Evolutionary conservation across 768 basidiomycete genomes (phyloP).

Genomic region (Tulasnella sp.): DNA sequence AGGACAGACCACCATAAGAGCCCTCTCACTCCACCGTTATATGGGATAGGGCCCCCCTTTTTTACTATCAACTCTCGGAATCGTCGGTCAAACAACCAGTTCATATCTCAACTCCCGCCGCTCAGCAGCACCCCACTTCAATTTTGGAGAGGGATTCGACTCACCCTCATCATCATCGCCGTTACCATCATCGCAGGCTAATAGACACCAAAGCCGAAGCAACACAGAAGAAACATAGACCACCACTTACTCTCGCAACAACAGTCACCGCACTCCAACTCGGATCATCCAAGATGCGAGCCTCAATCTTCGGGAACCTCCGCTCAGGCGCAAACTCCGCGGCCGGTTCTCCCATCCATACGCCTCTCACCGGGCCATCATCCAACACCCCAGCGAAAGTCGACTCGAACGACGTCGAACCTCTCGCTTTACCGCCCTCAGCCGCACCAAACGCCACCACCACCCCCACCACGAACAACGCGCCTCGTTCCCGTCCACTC

Average conservation of each 20-base stretch:
- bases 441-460: neutral
- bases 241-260: neutral
- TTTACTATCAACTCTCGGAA: neutral
- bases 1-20: neutral
- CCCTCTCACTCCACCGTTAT: neutral
- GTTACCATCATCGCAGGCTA: neutral
- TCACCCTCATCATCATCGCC: no score
- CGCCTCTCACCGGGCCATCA: neutral
- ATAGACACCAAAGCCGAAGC: neutral
- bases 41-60: neutral
- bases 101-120: neutral
- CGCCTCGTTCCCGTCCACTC: conserved; percentile 28
- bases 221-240: neutral
- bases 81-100: neutral
- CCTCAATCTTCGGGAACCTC: conserved; percentile 5
- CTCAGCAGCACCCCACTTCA: neutral
- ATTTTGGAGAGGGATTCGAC: neutral
- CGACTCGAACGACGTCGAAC: conserved; percentile 7
- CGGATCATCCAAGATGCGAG: conserved; percentile 9
- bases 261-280: neutral
- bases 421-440: neutral
- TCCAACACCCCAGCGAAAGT: neutral
- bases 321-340: neutral
- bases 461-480: neutral
- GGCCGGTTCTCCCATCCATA: neutral